These are phyloP conservation scores for Betula pendula DNA, from an alignment of 306 rosid genomes.

Conservation along the genomic window DNA sequence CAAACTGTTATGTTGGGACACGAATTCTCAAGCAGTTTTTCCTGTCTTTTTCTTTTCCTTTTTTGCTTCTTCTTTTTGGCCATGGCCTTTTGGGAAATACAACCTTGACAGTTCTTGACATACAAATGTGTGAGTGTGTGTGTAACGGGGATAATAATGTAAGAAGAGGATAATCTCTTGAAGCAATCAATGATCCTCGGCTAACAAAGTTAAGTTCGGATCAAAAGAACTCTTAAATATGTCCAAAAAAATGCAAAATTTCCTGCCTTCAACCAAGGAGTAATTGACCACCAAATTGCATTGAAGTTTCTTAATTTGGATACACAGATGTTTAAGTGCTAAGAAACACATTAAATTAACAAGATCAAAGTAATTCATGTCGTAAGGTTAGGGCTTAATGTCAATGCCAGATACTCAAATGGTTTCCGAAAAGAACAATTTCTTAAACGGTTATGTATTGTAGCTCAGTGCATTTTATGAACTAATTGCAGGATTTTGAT, in stretches of 20 bases:
- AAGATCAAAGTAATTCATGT: neutral
- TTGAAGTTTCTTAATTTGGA: neutral
- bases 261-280: neutral
- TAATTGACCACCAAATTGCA: neutral
- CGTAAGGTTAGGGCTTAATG: no score
- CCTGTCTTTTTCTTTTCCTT: neutral
- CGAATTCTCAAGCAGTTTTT: neutral
- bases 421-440: no score
- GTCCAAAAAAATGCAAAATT: neutral
- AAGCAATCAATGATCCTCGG: neutral
- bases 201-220: neutral
- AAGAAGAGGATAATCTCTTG: neutral
- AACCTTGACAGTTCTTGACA: neutral
- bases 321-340: neutral
- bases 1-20: neutral
- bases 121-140: neutral
- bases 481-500: neutral
- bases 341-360: neutral
- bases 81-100: neutral
- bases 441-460: no score
- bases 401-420: no score
- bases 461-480: neutral
- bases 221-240: neutral
- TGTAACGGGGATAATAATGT: neutral
- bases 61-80: neutral